phyloP scores from a whole-genome alignment of 106 monocot species.

The Platanthera zijinensis region DNA sequence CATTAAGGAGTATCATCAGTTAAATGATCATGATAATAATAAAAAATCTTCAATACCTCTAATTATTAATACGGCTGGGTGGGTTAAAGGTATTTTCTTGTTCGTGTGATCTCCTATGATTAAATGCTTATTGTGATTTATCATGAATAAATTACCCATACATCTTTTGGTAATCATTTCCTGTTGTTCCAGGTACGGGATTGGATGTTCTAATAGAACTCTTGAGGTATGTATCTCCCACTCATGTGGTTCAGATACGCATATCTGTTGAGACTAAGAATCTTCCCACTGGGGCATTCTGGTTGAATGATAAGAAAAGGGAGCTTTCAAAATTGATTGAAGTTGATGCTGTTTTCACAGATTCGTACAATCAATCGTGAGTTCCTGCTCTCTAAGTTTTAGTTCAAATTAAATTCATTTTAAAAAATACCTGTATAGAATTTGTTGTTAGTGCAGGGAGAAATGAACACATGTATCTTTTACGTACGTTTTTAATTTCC shows the following conservation, averaged over 20 bases:
- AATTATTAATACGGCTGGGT: conserved; percentile 93
- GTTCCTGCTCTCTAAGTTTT: conserved; percentile 11
- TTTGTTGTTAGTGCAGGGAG: background rate
- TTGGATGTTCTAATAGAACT: conserved; percentile 75
- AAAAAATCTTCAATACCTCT: conserved; percentile 36
- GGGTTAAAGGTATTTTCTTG: conserved; percentile 76
- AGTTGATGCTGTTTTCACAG: conserved; percentile 27
- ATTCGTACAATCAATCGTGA: conserved; percentile 52
- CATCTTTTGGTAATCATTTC: conserved; percentile 2
- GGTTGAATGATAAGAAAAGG: conserved; percentile 40
- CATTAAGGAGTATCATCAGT: conserved; percentile 30
- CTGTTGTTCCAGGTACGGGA: conserved; percentile 52
- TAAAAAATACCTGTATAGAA: background rate
- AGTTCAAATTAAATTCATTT: background rate
- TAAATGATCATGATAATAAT: conserved; percentile 10
- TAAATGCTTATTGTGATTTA: background rate
- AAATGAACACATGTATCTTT: background rate
- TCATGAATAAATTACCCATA: background rate
- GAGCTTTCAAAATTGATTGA: conserved; percentile 26
- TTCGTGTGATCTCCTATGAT: background rate
- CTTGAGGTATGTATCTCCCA: conserved; percentile 50
- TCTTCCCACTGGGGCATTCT: conserved; percentile 71
- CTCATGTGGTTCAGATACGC: conserved; percentile 67
- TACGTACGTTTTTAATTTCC: background rate
- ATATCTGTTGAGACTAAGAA: conserved; percentile 67